Conservation (phyloP, 2,329 filamentous ascomycete species). For the Moelleriella libera region DNA sequence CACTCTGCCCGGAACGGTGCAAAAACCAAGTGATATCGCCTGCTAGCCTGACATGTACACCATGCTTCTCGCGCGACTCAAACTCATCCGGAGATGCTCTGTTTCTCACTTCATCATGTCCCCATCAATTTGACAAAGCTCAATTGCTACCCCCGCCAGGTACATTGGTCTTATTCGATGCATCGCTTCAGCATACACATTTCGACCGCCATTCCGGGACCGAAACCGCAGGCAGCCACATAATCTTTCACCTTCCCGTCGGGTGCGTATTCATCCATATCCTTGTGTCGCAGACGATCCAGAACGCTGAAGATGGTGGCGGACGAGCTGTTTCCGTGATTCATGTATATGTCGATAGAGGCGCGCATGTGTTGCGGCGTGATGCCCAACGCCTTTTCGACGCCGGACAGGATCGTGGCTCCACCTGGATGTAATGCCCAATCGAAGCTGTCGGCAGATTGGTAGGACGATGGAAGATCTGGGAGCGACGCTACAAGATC, state of each 20-base stretch:
- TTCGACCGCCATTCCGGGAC: not conserved
- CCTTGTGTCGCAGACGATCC: conserved; percentile 35
- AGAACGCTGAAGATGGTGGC: conserved; percentile 57
- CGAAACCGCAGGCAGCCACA: not conserved
- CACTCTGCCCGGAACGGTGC: no score
- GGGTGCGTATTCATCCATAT: not conserved
- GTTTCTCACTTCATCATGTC: no score
- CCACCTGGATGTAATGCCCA: conserved; percentile 64
- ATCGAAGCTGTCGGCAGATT: conserved; percentile 45
- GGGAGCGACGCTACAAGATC: conserved; percentile 35
- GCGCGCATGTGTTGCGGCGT: conserved; percentile 50
- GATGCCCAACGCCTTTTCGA: conserved; percentile 37
- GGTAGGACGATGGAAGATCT: conserved; percentile 27
- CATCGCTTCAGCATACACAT: not conserved
- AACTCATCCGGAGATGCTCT: no score
- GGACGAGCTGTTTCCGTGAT: conserved; percentile 55
- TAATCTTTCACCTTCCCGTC: not conserved
- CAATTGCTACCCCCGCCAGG: not conserved
- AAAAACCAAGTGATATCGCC: no score
- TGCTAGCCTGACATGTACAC: no score
- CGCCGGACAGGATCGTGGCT: conserved; percentile 49
- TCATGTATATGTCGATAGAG: conserved; percentile 55
- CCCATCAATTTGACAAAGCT: no score
- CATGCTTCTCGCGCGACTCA: no score
- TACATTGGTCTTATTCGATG: not conserved